Conservation (phyloP, 2,329 filamentous ascomycete genomes). For the Verticillium dahliae region DNA sequence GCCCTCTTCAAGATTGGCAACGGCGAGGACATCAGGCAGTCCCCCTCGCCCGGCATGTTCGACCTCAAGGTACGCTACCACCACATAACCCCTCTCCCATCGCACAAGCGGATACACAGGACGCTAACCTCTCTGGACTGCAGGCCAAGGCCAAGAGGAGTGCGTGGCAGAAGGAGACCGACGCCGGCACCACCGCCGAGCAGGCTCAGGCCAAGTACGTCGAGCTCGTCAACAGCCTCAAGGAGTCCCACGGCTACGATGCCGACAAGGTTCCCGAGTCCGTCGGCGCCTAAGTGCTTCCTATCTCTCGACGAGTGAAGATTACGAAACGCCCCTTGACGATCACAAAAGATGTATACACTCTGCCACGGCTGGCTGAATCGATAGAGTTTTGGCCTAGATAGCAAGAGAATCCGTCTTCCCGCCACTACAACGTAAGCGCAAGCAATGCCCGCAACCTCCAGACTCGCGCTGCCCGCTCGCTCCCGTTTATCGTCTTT, state of each 20-base stretch:
- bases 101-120: background rate
- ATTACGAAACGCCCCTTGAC: background rate
- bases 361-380: background rate
- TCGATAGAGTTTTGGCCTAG: background rate
- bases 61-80: slow-evolving; percentile 53
- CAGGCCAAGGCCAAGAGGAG: slow-evolving; percentile 76
- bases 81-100: background rate
- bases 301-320: background rate
- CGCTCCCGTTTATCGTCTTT: background rate
- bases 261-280: slow-evolving; percentile 56
- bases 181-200: slow-evolving; percentile 55
- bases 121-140: slow-evolving; percentile 3
- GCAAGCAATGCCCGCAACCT: background rate
- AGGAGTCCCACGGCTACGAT: slow-evolving; percentile 63
- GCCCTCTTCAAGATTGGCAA: slow-evolving; percentile 53
- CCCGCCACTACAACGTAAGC: background rate
- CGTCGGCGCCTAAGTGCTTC: slow-evolving; percentile 28
- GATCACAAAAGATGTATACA: slow-evolving; percentile 7
- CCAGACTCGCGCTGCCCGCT: too few species aligned
- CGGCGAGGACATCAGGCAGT: slow-evolving; percentile 49
- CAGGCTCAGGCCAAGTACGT: slow-evolving; percentile 75
- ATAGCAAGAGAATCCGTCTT: background rate
- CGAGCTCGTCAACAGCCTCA: slow-evolving; percentile 62
- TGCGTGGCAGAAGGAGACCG: slow-evolving; percentile 66
- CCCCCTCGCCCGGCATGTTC: slow-evolving; percentile 59